Evolutionary conservation across 1,139 yeast genomes (phyloP), one percentile per base, ranked within the genome.

Genomic region (Geotrichum cucujoidarum): DNA sequence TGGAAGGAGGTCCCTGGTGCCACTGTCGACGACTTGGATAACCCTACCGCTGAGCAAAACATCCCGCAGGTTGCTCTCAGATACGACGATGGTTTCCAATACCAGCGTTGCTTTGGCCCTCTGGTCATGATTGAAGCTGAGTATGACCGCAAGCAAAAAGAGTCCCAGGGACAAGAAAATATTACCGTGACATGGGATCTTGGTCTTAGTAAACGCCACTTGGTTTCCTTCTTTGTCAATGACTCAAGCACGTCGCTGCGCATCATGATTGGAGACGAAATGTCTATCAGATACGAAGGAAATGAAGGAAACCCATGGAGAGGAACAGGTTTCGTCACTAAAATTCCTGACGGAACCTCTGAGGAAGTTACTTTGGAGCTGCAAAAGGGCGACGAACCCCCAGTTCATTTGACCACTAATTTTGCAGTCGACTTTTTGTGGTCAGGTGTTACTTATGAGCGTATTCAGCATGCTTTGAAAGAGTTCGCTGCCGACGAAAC

Each of bases 361-460:
- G 94, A 84, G 56, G 82, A 78, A 51, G 83, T 83, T 57, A 83
- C 92, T 1, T 69, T 88, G 47, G 96, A 89, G 63, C 72, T 89
- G 54, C 68, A 65, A 38, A 69, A 76, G 1, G 61, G 67, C 16
- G 60, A 58, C 18, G 62, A 55, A 3, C 77, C 80, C 21, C 94
- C 94, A n/a, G 77, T 81, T 2, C 74, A 81, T 52, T 62, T 77
- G 40, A 75, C 77, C 1, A 74, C 80, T 2, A 87, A 83, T 30
- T 90, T 86, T 64, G 80, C 92, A 1, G 90, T 92, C 0, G 94
- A 87, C 60, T 85, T 87, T 62, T 86, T 86, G 47, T 90, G 97
- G 97, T 85, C 85, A 56, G 94, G 92, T 17, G 80, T 83, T 1
- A 74, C 95, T 1, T 89, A 83, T 62, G 82, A 78, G 35, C 77